Evolutionary conservation across 768 basidiomycete genomes (phyloP), one percentile per base, ranked within the genome.

Genomic region (Mycena crocata): DNA sequence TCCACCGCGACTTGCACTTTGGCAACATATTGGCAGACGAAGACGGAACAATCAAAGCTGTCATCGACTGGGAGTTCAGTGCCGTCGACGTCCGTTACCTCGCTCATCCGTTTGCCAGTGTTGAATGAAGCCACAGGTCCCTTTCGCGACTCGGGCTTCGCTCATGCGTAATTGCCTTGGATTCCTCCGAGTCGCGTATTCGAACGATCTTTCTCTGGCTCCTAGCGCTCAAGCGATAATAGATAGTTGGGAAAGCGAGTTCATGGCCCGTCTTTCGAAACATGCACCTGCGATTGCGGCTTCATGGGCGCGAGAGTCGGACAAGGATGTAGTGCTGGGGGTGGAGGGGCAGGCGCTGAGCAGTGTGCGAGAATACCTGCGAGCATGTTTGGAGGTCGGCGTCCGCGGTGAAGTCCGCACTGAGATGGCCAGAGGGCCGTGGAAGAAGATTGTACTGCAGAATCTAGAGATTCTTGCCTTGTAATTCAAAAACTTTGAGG

Each of bases 41-140:
- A 6, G 51, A 63, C 31, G 68, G 68, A 17, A 66, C 17, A 21
- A 62, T 70, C 51, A 62, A 70, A 26, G 68, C 40, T 1, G 35
- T 70, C 13, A 70, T 66, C 44, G 68, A 70, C 39, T 70, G 68
- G 68, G 68, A 70, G 37, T 70, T 70, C 35, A 64, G 64, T 1
- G 64, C 64, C 34, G 58, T 66, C 30, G 68, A 61, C 31, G 59
- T 64, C 5, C 7, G 54, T 48, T 39, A 24, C 31, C 23, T 28
- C 19, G 28, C 37, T 19, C 24, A 7, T 34, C 24, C 28, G 17
- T 7, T 34, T 24, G 9, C 0, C 31, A 13, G 37, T 21, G 3
- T 45, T 44, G 5, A 50, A 23, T 21, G 15, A 48, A n/a, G 8
- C 13, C 26, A 2, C 50, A 66, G 64, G 42, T 57, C 19, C 55